A percentile compares a stretch with the other conserved stretches of the same genome.
These are phyloP conservation scores for Podila epicladia DNA, from an alignment of 192 early-diverging fungal species.

Conservation along the genomic window DNA sequence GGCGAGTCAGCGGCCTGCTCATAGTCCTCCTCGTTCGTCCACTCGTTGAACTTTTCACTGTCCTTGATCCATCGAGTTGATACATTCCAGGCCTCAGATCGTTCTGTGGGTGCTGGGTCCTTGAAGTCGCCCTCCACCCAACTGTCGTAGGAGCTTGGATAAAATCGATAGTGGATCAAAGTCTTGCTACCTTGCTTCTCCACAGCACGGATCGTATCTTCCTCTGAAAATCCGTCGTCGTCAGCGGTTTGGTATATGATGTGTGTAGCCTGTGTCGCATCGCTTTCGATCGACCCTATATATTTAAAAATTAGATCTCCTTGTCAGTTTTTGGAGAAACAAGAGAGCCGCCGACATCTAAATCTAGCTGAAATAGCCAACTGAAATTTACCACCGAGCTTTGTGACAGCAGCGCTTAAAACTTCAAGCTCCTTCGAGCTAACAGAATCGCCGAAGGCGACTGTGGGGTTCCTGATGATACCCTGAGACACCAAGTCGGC, in stretches of 20 bases:
- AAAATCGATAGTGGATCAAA: slow-evolving; percentile 80
- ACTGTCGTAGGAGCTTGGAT: slow-evolving; percentile 81
- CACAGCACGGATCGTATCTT: slow-evolving; percentile 65
- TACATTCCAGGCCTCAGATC: slow-evolving; percentile 75
- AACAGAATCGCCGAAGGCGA: slow-evolving; percentile 54
- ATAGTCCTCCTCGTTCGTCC: slow-evolving; percentile 90
- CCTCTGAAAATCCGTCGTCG: slow-evolving; percentile 35
- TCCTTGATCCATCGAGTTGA: slow-evolving; percentile 79
- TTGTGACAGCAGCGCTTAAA: slow-evolving; percentile 27
- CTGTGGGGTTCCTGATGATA: slow-evolving; percentile 45
- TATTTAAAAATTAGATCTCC: background rate
- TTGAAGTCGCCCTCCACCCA: slow-evolving; percentile 69
- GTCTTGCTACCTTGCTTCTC: slow-evolving; percentile 66
- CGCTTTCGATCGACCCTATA: slow-evolving; percentile 41
- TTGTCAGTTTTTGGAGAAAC: background rate
- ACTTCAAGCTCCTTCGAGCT: slow-evolving; percentile 29
- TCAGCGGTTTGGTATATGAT: slow-evolving; percentile 49
- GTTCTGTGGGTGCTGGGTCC: slow-evolving; percentile 67
- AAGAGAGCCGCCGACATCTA: background rate
- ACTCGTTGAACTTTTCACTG: slow-evolving; percentile 76
- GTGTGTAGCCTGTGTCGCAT: slow-evolving; percentile 52
- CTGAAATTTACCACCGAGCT: slow-evolving; percentile 54
- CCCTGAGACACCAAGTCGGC: slow-evolving; percentile 24
- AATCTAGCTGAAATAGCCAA: background rate
- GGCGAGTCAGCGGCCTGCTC: slow-evolving; percentile 34